Evolutionary conservation across 805 yeast genomes (phyloP).

Genomic region (Komagataella pastoris): DNA sequence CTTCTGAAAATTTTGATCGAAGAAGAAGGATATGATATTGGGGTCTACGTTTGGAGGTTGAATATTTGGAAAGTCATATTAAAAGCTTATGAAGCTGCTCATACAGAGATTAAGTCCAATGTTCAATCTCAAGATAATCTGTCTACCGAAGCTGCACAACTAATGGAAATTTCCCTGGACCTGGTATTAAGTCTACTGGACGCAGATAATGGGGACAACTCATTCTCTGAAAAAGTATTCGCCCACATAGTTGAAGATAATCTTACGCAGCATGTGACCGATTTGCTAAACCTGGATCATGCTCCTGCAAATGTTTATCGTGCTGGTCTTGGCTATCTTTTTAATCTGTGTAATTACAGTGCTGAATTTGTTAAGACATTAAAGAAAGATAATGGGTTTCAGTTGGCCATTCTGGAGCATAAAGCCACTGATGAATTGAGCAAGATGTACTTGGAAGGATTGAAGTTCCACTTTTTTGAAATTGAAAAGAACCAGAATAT

Average conservation of each 20-base stretch:
- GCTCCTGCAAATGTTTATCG: background rate
- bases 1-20: constrained; percentile 65
- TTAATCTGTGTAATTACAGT: constrained; percentile 49
- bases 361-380: constrained; percentile 26
- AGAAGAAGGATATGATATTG: constrained; percentile 81
- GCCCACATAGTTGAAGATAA: constrained; percentile 6
- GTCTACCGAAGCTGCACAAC: background rate
- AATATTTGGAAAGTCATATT: constrained; percentile 54
- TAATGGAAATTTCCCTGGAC: background rate
- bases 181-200: background rate
- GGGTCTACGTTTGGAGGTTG: constrained; percentile 63
- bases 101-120: constrained; percentile 10
- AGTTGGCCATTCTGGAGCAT: constrained; percentile 8
- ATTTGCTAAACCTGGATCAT: constrained; percentile 20
- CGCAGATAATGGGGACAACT: constrained; percentile 42
- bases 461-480: constrained; percentile 27
- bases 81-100: constrained; percentile 20
- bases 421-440: constrained; percentile 3
- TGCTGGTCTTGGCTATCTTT: constrained; percentile 31
- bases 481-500: constrained; percentile 11
- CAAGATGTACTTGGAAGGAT: constrained; percentile 25
- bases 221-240: constrained; percentile 30
- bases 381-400: background rate
- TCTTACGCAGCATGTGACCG: constrained; percentile 22
- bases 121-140: background rate